A percentile compares a stretch with the other conserved stretches of the same genome.
Evolutionary conservation across 257 asterid species (phyloP).

Genomic region (Anisodus acutangulus): DNA sequence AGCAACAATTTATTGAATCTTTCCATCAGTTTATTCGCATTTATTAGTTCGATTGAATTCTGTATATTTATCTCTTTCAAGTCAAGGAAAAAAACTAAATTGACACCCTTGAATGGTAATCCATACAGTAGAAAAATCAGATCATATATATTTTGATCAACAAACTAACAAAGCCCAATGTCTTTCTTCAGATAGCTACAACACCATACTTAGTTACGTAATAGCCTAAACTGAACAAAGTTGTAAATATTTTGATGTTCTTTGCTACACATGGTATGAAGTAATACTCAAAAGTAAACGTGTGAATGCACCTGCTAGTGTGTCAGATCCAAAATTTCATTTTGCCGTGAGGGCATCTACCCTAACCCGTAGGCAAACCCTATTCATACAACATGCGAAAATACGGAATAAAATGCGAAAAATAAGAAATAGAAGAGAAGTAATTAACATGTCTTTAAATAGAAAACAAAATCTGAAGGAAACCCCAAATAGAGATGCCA

Average conservation of each 20-base stretch:
- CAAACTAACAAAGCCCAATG: background rate
- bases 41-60: background rate
- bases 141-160: background rate
- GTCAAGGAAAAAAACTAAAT: background rate
- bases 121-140: background rate
- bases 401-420: too few species aligned
- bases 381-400: too few species aligned
- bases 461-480: too few species aligned
- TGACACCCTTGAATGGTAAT: background rate
- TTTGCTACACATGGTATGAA: background rate
- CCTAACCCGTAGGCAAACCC: too few species aligned
- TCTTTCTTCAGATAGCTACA: background rate
- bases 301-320: background rate
- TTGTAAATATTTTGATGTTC: background rate
- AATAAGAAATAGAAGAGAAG: too few species aligned
- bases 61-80: background rate
- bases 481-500: too few species aligned
- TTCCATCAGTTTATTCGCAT: conserved; percentile 17
- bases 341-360: too few species aligned
- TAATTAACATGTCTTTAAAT: too few species aligned
- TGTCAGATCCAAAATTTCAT: too few species aligned
- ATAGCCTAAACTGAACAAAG: background rate
- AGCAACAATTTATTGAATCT: background rate
- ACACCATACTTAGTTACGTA: background rate
- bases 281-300: background rate